Base-by-base conservation (phyloP, 179 eudicot species). In the Monotropa hypopitys region DNA sequence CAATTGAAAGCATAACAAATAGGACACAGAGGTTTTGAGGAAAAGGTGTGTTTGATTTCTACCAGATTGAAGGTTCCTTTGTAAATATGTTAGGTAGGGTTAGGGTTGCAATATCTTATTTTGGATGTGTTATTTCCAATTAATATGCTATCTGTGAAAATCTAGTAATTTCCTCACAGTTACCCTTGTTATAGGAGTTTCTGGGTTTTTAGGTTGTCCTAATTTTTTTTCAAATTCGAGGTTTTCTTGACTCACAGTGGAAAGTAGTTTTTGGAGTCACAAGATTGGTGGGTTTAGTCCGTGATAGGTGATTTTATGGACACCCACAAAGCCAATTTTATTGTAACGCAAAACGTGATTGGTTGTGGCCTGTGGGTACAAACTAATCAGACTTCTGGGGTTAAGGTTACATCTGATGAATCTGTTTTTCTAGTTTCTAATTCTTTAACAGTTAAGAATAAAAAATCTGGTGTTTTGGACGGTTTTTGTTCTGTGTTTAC, bases 341-440 rank as follows among this genome's bases (percentile, higher is more conserved):
- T 43, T 50, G 59, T 49, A 53, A 35, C 65, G 26, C 12, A 40
- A 43, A 61, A 30, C 12, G 16, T 32, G 53, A 10, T 54, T 56
- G 47, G 32, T 32, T 56, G 35, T 47, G 10, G 47, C n/a, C n/a
- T 56, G 35, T 47, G 10, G 73, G 49, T 65, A 66, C 61, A 26
- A 33, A 43, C 49, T 51, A 49, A 3, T 65, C 78, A 46, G 51
- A 57, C 54, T 61, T 77, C 51, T 51, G 66, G 73, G 26, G 47
- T 45, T 69, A 38, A 74, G 68, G 56, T 40, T 42, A 68, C 74
- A 77, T 69, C 74, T 53, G 66, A 21, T 69, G 65, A 66, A 50
- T 76, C 73, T 76, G 73, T 50, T 67, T 67, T 30, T 63, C 57
- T 46, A 30, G 6, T n/a, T 45, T 74, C 4, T 8, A 23, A 38